Base-by-base conservation (phyloP, 169 alveolate species). In the Plasmodium malariae region DNA sequence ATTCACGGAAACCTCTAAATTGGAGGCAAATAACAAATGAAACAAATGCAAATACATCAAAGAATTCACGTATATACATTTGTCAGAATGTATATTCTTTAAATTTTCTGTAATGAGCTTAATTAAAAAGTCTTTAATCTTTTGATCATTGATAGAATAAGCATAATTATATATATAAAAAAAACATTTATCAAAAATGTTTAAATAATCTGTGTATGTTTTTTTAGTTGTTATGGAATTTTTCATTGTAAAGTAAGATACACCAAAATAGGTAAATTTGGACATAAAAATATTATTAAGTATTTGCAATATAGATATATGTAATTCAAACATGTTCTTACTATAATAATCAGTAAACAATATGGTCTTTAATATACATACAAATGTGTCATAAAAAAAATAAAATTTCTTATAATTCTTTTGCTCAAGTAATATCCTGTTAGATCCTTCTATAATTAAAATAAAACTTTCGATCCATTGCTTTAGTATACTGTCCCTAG, bases 371-470 rank as follows among this genome's bases (percentile, higher is more conserved):
- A 83, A 70, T 24, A 83, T 83, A 19, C 67, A 67, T 30, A 83
- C 60, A 83, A 83, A 83, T 43, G 26, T 83, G 26, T 70, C 91
- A 83, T 83, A 83, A 67, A 83, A 83, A 65, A 19, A 19, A 43
- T 83, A 24, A 32, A 48, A 34, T 34, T 83, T 83, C 55, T 71
- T 83, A 60, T 83, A 83, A 45, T 65, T 49, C 9, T 70, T 68
- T 34, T 83, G 73, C 19, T 83, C 91, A 21, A 49, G 37, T 68
- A 83, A 60, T 24, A 67, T 83, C 7, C 91, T 19, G 51, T 54
- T 83, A 17, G 85, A 83, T 21, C 91, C 91, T 67, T 83, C 91
- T 67, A 83, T 83, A 24, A 83, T 83, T 67, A 83, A 70, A 70
- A 67, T 83, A 37, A 83, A 83, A 30, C 78, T 83, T 68, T 83